phyloP scores from a whole-genome alignment of 345 rosid species.

The Dipteronia sinensis region DNA sequence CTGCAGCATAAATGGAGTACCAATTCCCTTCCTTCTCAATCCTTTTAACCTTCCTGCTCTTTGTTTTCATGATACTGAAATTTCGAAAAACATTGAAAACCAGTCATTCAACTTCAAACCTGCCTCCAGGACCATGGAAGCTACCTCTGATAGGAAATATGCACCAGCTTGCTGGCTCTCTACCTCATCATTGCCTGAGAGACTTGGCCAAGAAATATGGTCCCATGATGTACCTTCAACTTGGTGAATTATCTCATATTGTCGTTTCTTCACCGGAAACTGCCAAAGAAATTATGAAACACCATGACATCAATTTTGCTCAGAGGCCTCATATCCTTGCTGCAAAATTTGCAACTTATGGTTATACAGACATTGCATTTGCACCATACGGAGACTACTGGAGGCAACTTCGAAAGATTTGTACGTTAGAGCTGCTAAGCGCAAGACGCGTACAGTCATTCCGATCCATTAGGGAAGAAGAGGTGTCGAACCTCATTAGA shows the following conservation, averaged over 20 bases:
- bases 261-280: constrained; percentile 35
- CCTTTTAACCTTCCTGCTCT: neutral
- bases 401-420: constrained; percentile 6
- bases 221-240: constrained; percentile 22
- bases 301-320: constrained; percentile 28
- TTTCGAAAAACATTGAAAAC: neutral
- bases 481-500: neutral
- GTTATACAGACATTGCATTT: neutral
- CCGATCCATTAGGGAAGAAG: constrained; percentile 8
- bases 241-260: constrained; percentile 20
- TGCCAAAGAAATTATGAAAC: constrained; percentile 31
- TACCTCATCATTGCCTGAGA: constrained; percentile 21
- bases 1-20: neutral
- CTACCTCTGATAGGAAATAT: constrained; percentile 38
- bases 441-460: neutral
- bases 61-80: neutral
- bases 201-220: constrained; percentile 21
- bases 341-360: neutral
- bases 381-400: constrained; percentile 4
- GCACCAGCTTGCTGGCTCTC: constrained; percentile 22
- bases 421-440: neutral
- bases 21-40: neutral
- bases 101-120: neutral
- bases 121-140: constrained; percentile 40
- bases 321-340: constrained; percentile 1